Evolutionary conservation across 345 rosid species (phyloP), one percentile per base, ranked within the genome.

Genomic region (Citrus inodora): DNA sequence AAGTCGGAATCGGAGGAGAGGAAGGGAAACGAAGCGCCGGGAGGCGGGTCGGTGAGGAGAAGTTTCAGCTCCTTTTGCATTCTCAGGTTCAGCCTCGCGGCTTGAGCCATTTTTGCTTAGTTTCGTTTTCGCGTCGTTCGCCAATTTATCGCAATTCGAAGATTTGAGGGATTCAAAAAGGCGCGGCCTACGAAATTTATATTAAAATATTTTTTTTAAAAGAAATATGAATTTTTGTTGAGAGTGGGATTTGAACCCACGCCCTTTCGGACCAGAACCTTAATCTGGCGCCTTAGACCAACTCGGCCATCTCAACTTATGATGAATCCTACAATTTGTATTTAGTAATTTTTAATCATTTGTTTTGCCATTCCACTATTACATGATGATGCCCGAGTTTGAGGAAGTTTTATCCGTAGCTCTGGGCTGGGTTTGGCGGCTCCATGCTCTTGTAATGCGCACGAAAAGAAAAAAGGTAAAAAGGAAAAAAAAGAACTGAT

Each of bases 191-290:
- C 0, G 68, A 37, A 37, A 37, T 37, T 37, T 7, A 7, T 1
- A 37, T 38, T 7, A 9, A 38, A 38, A 4, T 33, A 0, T 5
- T 33, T 5, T 33, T 33, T 33, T 32, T 0, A 2, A 2, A 4
- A 4, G 5, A 38, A 38, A 8, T 0, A 9, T 2, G 0, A 11
- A 46, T 4, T 32, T 32, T 19, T 73, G 35, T 25, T 38, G 14
- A 37, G 76, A 60, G 67, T 73, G 55, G 66, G 53, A 38, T 92
- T 96, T 87, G 94, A 92, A 96, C 93, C 98, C 93, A 90, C 94
- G 94, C 92, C 94, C 94, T 92, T 91, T 90, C 97, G 92, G 92
- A 96, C 98, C 93, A 91, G 93, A 91, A 94, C 98, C 99, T 91
- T 92, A 92, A 94, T 91, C 97, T 91, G 90, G 94, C 97, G 94